Conservation (phyloP, 2,329 filamentous ascomycete species). For the Aspergillus jensenii region DNA sequence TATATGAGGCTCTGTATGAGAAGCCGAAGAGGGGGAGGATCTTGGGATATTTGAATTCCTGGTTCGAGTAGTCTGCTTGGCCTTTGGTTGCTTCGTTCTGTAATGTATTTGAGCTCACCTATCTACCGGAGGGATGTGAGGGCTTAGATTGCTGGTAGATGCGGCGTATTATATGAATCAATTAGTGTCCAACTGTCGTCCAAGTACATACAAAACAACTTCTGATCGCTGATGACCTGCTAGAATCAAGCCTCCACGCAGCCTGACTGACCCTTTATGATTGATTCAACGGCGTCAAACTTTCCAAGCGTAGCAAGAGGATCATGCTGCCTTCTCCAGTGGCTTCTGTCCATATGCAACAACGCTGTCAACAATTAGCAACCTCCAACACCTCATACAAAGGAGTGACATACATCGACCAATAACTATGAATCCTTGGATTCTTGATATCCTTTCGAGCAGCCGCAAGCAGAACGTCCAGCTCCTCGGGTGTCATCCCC, state of each 20-base stretch:
- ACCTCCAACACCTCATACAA: background rate
- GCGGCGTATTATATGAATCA: too few species aligned
- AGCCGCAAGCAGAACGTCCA: background rate
- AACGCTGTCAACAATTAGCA: background rate
- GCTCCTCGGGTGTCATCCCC: background rate
- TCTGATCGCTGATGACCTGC: too few species aligned
- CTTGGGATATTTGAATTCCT: background rate
- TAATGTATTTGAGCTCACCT: background rate
- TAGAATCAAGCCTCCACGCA: too few species aligned
- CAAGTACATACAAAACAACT: too few species aligned
- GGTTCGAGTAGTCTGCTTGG: conserved; percentile 6
- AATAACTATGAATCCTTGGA: conserved; percentile 1
- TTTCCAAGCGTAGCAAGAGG: too few species aligned
- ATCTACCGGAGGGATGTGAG: background rate
- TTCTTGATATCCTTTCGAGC: conserved; percentile 3
- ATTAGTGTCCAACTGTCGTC: too few species aligned
- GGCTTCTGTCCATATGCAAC: conserved; percentile 6
- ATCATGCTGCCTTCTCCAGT: background rate
- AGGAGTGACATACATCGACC: background rate
- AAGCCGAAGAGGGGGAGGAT: conserved; percentile 1
- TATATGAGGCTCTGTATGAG: conserved; percentile 20
- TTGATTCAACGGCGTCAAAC: too few species aligned
- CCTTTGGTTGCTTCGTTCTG: background rate
- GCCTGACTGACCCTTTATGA: too few species aligned
- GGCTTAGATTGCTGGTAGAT: background rate